Base-by-base conservation (phyloP, 441 rosid genomes). In the Corymbia citriodora region DNA sequence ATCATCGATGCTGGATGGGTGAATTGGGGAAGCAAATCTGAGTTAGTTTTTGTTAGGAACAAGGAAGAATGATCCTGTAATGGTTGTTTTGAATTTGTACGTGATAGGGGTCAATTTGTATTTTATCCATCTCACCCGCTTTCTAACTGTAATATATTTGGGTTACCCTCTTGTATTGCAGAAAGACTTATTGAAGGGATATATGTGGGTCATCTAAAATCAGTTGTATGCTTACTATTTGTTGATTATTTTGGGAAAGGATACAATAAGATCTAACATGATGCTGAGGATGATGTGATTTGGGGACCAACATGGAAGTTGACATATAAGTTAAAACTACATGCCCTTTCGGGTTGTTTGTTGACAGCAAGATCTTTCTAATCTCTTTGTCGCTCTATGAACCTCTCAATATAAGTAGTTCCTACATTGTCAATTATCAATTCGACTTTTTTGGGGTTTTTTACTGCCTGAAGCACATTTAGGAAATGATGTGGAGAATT, bases 11-110 rank as follows among this genome's bases (percentile, higher is more conserved):
- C 85, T 74, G 85, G 85, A 74, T 23, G 85, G 85, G n/a, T 74
- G 85, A 89, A 89, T 68, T 92, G 89, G 89, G 92, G 63, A 91
- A 91, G 81, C 74, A 90, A 90, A 88, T 89, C 92, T 86, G 85
- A 90, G 90, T 74, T 74, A 74, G 85, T 74, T 74, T 7, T 74
- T 74, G 85, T 74, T 74, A 74, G 49, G 85, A 68, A 74, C 29
- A 74, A 74, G 49, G n/a, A 40, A 40, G 52, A 74, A 40, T 23
- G 52, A 74, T 74, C 50, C 16, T 74, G 85, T 74, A 74, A 48
- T 23, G 52, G 85, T 74, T 74, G 52, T 27, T 74, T 40, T 74
- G 85, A 74, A 74, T 40, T 74, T 74, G 85, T 40, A 14, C 2
- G 17, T 3, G 16, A 68, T 68, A 74, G 85, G 85, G 3, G 16